Evolutionary conservation across 108 stramenopile genomes (phyloP), one percentile per base, ranked within the genome.

Genomic region (Parietichytrium sp.): DNA sequence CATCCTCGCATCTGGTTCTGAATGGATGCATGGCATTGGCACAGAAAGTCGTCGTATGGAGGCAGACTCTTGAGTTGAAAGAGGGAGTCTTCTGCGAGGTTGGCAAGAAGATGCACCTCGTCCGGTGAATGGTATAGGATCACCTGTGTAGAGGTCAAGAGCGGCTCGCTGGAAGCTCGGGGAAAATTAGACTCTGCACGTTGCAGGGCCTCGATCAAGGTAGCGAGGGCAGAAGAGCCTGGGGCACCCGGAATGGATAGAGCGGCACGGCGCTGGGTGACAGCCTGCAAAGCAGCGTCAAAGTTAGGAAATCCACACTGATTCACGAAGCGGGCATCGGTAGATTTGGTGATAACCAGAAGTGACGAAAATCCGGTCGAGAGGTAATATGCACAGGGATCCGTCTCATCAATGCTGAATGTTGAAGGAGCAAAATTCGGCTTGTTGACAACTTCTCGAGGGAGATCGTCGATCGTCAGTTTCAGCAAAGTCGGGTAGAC

Each of bases 51-150:
- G 42, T 72, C 61, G 4, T 72, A 72, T 6, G 61, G 38, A 2
- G 61, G 61, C 61, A 72, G 36, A 25, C 61, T 72, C 3, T 72
- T 72, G 33, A 72, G 61, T 2, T 36, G 42, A 20, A 72, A 72
- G 38, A 72, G 42, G 12, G 61, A 72, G 61, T 72, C 61, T 20
- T 72, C 61, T 1, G 45, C 61, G 23, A 72, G 10, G 42, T 72
- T 45, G 10, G 23, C n/a, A 8, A 72, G 20, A 6, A 42, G n/a
- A 23, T 72, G 15, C 10, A 33, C 38, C 29, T 72, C 61, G 33
- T 36, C 20, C 23, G n/a, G 38, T 33, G 38, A 16, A 20, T 20
- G 38, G 6, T 25, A 42, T 6, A 72, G 23, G 13, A 15, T n/a
- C 13, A 72, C 61, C 1, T 25, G 6, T 6, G 45, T 25, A n/a